A percentile compares a stretch with the other conserved stretches of the same genome.
phyloP scores from a whole-genome alignment of 768 basidiomycete species.

The Termitomyces sp. region DNA sequence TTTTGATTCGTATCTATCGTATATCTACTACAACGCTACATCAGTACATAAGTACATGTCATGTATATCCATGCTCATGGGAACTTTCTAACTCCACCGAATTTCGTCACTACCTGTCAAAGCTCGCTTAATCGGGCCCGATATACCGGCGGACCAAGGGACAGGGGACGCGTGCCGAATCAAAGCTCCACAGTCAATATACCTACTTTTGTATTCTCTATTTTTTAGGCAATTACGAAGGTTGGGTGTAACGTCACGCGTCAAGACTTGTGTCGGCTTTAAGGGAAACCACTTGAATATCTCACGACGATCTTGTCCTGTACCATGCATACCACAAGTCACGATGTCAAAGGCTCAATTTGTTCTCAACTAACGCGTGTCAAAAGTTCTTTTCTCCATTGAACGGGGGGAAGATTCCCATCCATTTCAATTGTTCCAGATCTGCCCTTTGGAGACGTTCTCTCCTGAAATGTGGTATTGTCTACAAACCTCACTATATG shows the following conservation, averaged over 20 bases:
- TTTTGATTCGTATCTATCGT: constrained; percentile 33
- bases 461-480: not conserved
- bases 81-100: constrained; percentile 1
- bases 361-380: not conserved
- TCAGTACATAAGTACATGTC: constrained; percentile 28
- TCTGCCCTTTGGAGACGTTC: not conserved
- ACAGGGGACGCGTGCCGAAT: not conserved
- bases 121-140: not conserved
- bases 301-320: not conserved
- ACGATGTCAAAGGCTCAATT: not conserved
- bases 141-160: not conserved
- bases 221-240: not conserved
- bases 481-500: not conserved
- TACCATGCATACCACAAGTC: not conserved
- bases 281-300: not conserved
- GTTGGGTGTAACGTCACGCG: too few species aligned
- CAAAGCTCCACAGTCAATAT: not conserved
- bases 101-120: constrained; percentile 2
- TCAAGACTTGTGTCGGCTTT: not conserved
- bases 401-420: not conserved
- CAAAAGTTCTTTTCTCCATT: not conserved
- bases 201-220: not conserved
- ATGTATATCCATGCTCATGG: constrained; percentile 18
- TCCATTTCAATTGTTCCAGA: too few species aligned
- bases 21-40: constrained; percentile 32